Conservation (phyloP, 73 alveolate genomes). For the Paramecium primaurelia region DNA sequence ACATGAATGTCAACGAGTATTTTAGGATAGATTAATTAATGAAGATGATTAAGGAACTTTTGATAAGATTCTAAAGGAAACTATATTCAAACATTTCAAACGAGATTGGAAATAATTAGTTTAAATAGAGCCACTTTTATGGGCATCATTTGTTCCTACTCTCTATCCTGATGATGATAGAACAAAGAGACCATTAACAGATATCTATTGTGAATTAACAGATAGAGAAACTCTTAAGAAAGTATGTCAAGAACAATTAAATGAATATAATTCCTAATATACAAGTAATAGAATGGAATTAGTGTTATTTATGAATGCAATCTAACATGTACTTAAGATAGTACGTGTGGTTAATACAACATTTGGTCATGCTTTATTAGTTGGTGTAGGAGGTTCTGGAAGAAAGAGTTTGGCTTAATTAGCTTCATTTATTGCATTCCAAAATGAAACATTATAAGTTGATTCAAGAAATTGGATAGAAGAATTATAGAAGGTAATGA, state of each 20-base stretch:
- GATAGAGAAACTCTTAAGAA: conserved; percentile 76
- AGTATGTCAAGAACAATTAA: conserved; percentile 75
- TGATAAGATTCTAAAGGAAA: conserved; percentile 88
- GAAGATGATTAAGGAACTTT: conserved; percentile 81
- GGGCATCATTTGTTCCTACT: conserved; percentile 89
- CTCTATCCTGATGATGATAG: conserved; percentile 79
- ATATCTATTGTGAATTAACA: conserved; percentile 83
- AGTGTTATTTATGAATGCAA: conserved; percentile 98
- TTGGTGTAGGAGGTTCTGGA: conserved; percentile 99
- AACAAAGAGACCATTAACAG: conserved; percentile 70
- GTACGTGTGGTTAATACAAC: conserved; percentile 96
- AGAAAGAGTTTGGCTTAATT: conserved; percentile 95
- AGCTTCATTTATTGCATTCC: conserved; percentile 94
- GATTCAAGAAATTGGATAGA: conserved; percentile 91
- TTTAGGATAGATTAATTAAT: conserved; percentile 97
- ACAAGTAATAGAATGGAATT: conserved; percentile 92
- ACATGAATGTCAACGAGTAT: conserved; percentile 99
- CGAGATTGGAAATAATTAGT: conserved; percentile 89
- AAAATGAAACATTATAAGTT: conserved; percentile 67
- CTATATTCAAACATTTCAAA: conserved; percentile 82
- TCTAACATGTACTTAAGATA: conserved; percentile 95
- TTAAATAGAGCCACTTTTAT: conserved; percentile 84
- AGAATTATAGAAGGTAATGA: conserved; percentile 83
- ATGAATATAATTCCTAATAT: conserved; percentile 74
- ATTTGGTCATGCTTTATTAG: conserved; percentile 97